Percentiles rank a stretch among this genome's conserved stretches.
Evolutionary conservation across 768 basidiomycete genomes (phyloP).

Genomic region (Neoboletus magnificus): DNA sequence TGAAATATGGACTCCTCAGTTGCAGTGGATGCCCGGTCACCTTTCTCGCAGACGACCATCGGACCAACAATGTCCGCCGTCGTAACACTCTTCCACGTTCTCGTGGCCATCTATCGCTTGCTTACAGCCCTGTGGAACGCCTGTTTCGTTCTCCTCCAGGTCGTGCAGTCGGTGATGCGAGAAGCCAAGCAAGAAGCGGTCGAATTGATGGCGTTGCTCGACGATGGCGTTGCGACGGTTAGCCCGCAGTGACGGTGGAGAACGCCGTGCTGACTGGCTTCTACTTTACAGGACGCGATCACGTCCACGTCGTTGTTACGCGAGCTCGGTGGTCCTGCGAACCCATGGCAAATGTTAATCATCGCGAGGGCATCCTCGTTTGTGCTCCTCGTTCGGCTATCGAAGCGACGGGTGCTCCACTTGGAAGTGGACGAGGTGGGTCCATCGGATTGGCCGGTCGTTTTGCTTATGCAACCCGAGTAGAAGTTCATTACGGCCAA

Average conservation of each 20-base stretch:
- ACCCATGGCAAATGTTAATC: conserved; percentile 18
- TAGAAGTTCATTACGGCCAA: conserved; percentile 15
- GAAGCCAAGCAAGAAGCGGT: conserved; percentile 19
- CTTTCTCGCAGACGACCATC: background rate
- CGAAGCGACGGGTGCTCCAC: conserved; percentile 17
- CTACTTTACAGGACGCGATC: conserved; percentile 3
- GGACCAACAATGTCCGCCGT: conserved; percentile 3
- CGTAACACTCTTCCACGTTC: background rate
- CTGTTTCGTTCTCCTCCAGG: conserved; percentile 6
- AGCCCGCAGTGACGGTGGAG: background rate
- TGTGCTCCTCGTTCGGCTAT: conserved; percentile 19
- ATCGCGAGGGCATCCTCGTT: conserved; percentile 18
- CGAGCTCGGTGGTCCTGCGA: background rate
- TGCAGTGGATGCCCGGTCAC: background rate
- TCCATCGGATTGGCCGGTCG: background rate
- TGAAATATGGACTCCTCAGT: background rate
- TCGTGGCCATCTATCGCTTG: conserved; percentile 6
- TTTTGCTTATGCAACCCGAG: background rate
- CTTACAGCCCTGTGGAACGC: conserved; percentile 12
- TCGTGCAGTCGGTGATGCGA: conserved; percentile 4
- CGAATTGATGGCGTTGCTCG: conserved; percentile 15
- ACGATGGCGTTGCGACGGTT: conserved; percentile 7
- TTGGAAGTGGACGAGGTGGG: conserved; percentile 27
- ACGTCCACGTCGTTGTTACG: background rate
- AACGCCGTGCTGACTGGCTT: background rate